Conservation (phyloP, 129 eudicot genomes). For the Artemisia argyi region DNA sequence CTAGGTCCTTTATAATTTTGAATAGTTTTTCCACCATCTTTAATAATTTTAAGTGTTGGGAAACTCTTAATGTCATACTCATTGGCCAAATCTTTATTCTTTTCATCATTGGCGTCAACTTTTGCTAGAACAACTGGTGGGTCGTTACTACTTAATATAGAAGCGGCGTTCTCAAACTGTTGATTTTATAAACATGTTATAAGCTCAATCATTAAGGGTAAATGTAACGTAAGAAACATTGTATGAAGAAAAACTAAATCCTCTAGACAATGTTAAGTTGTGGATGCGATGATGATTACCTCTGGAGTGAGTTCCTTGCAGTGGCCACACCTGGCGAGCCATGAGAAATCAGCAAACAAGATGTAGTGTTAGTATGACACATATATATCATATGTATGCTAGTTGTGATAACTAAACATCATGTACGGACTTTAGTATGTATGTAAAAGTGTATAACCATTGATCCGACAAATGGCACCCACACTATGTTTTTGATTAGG, state of each 20-base stretch:
- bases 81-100: slow-evolving; percentile 62
- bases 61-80: slow-evolving; percentile 64
- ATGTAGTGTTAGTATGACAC: neutral
- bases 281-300: slow-evolving; percentile 32
- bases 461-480: neutral
- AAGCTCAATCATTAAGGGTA: slow-evolving; percentile 16
- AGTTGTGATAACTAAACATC: neutral
- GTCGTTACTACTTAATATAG: slow-evolving; percentile 50
- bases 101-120: slow-evolving; percentile 78
- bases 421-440: too few relatives aligned
- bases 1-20: slow-evolving; percentile 93
- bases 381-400: neutral
- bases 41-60: slow-evolving; percentile 75
- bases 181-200: slow-evolving; percentile 13
- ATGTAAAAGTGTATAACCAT: too few relatives aligned
- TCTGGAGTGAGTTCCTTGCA: slow-evolving; percentile 88
- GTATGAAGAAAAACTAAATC: neutral
- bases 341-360: neutral
- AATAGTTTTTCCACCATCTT: slow-evolving; percentile 60
- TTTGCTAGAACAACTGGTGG: slow-evolving; percentile 70
- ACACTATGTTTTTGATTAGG: neutral
- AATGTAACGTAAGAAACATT: neutral
- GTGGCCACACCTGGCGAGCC: slow-evolving; percentile 82
- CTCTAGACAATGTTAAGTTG: neutral
- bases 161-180: slow-evolving; percentile 86